These are phyloP conservation scores for Recurvomyces mirabilis DNA, from an alignment of 495 filamentous ascomycete species.

Conservation along the genomic window DNA sequence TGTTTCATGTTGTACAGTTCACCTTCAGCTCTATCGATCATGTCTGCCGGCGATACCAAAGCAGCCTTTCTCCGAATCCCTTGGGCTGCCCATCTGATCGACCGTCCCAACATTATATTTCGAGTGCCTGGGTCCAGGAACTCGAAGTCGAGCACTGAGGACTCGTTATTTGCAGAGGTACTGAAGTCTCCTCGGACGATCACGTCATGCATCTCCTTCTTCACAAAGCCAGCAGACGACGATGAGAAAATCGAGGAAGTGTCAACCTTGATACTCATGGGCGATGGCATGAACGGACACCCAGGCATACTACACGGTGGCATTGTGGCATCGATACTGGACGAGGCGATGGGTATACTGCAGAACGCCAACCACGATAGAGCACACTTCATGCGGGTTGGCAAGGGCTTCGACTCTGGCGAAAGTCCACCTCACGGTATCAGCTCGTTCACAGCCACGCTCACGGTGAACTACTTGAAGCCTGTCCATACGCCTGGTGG, in stretches of 20 bases:
- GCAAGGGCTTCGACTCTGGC: constrained; percentile 6
- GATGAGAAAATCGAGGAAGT: constrained; percentile 33
- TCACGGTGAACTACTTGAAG: constrained; percentile 45
- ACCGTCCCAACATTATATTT: constrained; percentile 24
- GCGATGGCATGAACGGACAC: constrained; percentile 47
- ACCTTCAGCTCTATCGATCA: too few species aligned
- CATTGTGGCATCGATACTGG: constrained; percentile 47
- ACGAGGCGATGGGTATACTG: constrained; percentile 45
- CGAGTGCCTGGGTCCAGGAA: constrained; percentile 28
- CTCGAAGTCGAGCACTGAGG: constrained; percentile 36
- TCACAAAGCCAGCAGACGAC: constrained; percentile 26
- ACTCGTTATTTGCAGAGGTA: constrained; percentile 45
- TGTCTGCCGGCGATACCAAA: constrained; percentile 11
- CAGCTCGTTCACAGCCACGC: constrained; percentile 35
- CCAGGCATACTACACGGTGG: constrained; percentile 50
- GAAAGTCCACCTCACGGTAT: constrained; percentile 9
- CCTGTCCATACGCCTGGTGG: constrained; percentile 44
- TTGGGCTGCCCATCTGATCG: constrained; percentile 11
- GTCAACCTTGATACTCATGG: constrained; percentile 39
- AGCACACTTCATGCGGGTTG: constrained; percentile 11
- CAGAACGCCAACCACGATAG: constrained; percentile 36
- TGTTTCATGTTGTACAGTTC: too few species aligned
- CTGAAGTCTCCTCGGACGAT: constrained; percentile 44
- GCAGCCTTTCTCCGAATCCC: constrained; percentile 14
- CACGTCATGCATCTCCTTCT: constrained; percentile 37